phyloP scores from a whole-genome alignment of 2,329 filamentous ascomycete species.

The Verticillium klebahnii region DNA sequence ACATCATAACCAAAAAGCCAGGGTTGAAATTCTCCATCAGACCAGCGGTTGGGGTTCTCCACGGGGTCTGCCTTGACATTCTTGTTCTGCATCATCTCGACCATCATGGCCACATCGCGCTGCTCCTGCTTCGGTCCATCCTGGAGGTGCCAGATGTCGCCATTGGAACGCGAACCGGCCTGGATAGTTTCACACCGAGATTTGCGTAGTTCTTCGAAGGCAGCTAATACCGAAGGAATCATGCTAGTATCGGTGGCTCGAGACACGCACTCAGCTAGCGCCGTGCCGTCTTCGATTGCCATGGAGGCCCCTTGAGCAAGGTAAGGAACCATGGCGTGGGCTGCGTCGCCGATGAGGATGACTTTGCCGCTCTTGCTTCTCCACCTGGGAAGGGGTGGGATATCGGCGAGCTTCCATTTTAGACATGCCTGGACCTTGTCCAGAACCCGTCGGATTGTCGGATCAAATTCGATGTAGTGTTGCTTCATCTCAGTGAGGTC shows the following conservation, averaged over 20 bases:
- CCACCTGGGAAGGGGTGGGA: constrained; percentile 21
- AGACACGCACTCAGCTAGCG: not conserved
- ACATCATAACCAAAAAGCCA: constrained; percentile 8
- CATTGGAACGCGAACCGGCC: not conserved
- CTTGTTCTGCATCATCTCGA: not conserved
- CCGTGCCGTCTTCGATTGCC: constrained; percentile 7
- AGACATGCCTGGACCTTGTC: not conserved
- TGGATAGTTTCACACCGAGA: constrained; percentile 5
- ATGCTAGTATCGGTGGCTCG: not conserved
- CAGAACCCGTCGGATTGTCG: not conserved
- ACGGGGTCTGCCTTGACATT: not conserved
- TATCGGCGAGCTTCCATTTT: not conserved
- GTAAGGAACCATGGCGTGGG: constrained; percentile 18
- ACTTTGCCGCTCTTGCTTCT: not conserved
- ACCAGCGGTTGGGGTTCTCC: constrained; percentile 6
- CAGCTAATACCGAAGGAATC: not conserved
- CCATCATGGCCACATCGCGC: constrained; percentile 2
- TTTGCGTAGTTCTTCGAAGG: constrained; percentile 6
- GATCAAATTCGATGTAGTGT: not conserved
- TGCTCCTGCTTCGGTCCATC: constrained; percentile 5
- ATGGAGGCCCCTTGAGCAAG: constrained; percentile 6
- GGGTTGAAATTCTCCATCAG: constrained; percentile 4
- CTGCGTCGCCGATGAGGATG: constrained; percentile 15
- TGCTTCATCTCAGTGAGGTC: not conserved
- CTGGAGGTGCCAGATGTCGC: constrained; percentile 6